Base-by-base conservation (phyloP, 176 grass and related monocot genomes). In the Rhynchospora breviuscula region DNA sequence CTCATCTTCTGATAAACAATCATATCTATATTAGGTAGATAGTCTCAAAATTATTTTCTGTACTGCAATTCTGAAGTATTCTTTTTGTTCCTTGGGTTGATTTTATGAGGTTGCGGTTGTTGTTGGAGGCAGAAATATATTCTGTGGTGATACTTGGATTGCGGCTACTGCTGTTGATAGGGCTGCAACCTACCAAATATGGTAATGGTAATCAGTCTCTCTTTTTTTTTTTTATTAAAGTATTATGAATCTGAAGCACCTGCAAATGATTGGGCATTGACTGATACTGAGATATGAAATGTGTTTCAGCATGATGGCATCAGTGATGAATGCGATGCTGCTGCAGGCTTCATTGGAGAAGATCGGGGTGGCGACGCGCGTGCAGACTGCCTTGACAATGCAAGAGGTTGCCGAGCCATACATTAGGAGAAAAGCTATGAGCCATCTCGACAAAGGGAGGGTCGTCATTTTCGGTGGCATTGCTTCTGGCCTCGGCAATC, bases 301-400 rank as follows among this genome's bases (percentile, higher is more conserved):
- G 5, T 60, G 25, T 87, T 4, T 64, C 93, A 99, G 97, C 70
- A 94, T 93, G 93, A 93, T 99, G 97, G 97, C 97, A 63, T 93
- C 97, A 29, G 79, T 96, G 51, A 99, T 99, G 93, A 99, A 99
- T 79, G 91, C 97, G 19, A 86, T 88, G 83, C 79, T 99, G 77
- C 89, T 99, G 47, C 93, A 99, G 91, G 97, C 93, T 13, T 96
- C 93, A 66, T 88, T 96, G 17, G 97, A 96, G 89, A 93, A 93
- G 66, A 91, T 94, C 61, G 91, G 93, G 45, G 88, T 99, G 70
- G 88, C 92, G 52, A 91, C 97, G 78, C 80, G 93, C 44, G 88
- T 96, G 33, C 97, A 99, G 79, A 93, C 89, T 63, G 88, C 93
- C 74, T 83, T 99, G 56, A 89, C 84, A 59, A 92, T 92, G 90